Evolutionary conservation across 306 rosid species (phyloP).

Genomic region (Lathyrus aphaca): DNA sequence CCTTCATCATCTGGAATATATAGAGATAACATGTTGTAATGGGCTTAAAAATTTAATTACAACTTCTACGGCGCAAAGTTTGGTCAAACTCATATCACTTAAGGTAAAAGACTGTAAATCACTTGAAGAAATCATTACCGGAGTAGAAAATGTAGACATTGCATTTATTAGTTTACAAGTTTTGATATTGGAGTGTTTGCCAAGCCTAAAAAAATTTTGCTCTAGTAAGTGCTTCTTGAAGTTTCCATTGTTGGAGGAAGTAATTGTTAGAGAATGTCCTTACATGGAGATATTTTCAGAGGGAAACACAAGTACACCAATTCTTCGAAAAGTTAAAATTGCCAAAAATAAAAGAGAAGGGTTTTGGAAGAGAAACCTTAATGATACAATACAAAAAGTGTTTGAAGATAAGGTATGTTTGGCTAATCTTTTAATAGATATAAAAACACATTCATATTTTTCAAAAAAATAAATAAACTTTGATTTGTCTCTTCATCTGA

Average conservation of each 20-base stretch:
- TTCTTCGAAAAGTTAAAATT: neutral
- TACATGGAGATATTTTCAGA: neutral
- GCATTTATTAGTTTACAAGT: neutral
- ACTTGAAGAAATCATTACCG: slow-evolving; percentile 3
- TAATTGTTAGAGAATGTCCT: slow-evolving; percentile 14
- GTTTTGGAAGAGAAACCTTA: neutral
- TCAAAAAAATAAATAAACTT: neutral
- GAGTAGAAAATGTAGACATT: neutral
- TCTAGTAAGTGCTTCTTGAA: neutral
- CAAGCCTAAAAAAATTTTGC: neutral
- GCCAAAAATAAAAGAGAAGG: neutral
- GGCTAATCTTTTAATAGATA: no score
- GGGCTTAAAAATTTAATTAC: neutral
- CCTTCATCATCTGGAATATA: neutral
- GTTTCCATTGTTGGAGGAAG: neutral
- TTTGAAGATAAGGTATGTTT: slow-evolving; percentile 7
- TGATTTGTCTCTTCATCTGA: neutral
- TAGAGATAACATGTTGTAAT: neutral
- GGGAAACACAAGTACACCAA: neutral
- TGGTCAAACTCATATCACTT: neutral
- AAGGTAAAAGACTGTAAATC: neutral
- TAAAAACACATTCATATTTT: no score
- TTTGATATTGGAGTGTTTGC: neutral
- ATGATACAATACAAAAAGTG: neutral
- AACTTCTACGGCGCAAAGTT: neutral